Percentiles rank a stretch among this genome's conserved stretches.
Conservation (phyloP, 345 rosid species). For the Camelina laxa region DNA sequence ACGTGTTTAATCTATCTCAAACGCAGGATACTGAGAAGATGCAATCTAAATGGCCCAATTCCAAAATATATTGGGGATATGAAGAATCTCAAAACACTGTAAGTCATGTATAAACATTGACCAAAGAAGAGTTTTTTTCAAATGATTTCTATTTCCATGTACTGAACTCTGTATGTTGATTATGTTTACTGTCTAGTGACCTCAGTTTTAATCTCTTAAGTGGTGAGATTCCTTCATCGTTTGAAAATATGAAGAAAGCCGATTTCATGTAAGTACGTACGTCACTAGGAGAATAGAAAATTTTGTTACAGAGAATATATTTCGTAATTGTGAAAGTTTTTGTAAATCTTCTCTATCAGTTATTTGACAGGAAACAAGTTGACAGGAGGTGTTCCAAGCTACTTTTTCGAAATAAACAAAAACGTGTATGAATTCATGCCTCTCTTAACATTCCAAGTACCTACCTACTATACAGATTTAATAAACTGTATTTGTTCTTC, state of each 20-base stretch:
- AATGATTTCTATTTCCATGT: conserved; percentile 1
- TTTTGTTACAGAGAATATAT: not conserved
- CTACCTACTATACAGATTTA: conserved; percentile 7
- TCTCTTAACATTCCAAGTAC: not conserved
- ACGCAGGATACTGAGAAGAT: conserved; percentile 70
- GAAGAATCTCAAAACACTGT: conserved; percentile 75
- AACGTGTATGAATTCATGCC: conserved; percentile 56
- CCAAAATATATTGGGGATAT: conserved; percentile 63
- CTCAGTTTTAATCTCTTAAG: conserved; percentile 77
- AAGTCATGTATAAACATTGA: conserved; percentile 40
- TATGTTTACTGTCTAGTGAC: conserved; percentile 60
- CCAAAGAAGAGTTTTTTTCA: not conserved
- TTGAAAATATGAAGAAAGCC: conserved; percentile 51
- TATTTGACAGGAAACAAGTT: conserved; percentile 78
- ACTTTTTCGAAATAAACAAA: conserved; percentile 63
- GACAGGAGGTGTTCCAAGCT: conserved; percentile 66
- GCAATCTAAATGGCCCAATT: conserved; percentile 64
- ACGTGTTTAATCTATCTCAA: conserved; percentile 14
- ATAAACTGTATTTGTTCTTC: conserved; percentile 23
- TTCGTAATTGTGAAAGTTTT: not conserved
- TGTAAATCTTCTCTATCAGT: conserved; percentile 46
- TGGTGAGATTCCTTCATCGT: conserved; percentile 71
- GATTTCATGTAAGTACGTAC: conserved; percentile 78
- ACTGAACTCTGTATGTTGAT: conserved; percentile 6
- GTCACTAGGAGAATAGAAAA: not conserved